Evolutionary conservation across 148 eudicot genomes (phyloP), one percentile per base, ranked within the genome.

Genomic region (Cornus florida): DNA sequence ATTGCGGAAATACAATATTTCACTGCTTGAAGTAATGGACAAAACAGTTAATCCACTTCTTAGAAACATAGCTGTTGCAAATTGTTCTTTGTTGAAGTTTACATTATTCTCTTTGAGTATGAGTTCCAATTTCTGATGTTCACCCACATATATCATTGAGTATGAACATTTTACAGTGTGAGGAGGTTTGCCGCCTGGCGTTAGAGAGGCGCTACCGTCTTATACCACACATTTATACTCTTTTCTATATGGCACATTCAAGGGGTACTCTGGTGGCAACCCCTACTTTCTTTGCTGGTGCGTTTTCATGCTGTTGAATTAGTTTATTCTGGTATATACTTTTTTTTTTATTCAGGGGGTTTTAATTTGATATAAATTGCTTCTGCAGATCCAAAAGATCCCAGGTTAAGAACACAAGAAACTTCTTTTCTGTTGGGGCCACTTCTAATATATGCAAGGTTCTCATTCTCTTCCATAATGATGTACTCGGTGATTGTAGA

Each of bases 121-220:
- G 79, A 43, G 10, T 69, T 32, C 69, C 24, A 35, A 69, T 8
- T 50, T 77, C 67, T 11, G 38, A 22, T n/a, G 33, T 32, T 43
- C 67, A 12, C 80, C 65, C 48, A 31, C 57, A 56, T 22, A 48
- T 67, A 32, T 53, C 67, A 77, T 69, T 3, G 69, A 39, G 22
- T 70, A 23, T 38, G 74, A 56, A 10, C 17, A 28, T 70, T 22
- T 75, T 74, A 14, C 86, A 96, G 99, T 96, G 99, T 74, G 99
- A 96, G 83, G 95, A 93, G 86, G 99, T 96, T 62, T 96, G 97
- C 80, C 98, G 98, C 66, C 86, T 90, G 82, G 99, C 99, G 70
- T 78, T 96, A 78, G 88, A 80, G 90, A 91, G 99, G 87, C 95
- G 99, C 19, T 96, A 96, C 82, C 97, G 90, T 72, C 92, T 96